Evolutionary conservation across 2,329 filamentous ascomycete species (phyloP), one percentile per base, ranked within the genome.

Genomic region (Hypoxylon sp.): DNA sequence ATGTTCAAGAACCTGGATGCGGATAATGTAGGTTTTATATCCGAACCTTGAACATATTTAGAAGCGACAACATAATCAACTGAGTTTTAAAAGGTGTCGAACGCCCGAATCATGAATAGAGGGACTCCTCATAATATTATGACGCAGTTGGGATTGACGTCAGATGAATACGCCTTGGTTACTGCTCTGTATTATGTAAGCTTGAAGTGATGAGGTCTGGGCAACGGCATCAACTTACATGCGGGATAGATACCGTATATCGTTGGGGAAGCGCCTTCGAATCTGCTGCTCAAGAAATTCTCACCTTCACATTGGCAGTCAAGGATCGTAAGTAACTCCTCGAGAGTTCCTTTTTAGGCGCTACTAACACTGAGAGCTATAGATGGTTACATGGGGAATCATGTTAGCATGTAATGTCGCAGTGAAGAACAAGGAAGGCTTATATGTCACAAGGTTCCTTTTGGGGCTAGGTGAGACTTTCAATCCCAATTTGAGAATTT

Each of bases 81-180:
- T 32, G 28, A 1, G 11, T 41, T 3, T 2, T 6, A 3, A 9
- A 55, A 77, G 75, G 70, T 82, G 13, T 79, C 80, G 1, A 83
- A 82, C 59, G 81, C 80, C 6, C 75, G 81, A 9, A 82, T 82
- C 36, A 83, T 83, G 81, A 80, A 83, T 55, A 75, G 70, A 43
- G 81, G 80, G 5, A 82, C 80, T 4, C 58, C 74, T 4, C 69
- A 71, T 0, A 83, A 83, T 60, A 83, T 83, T 53, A 75, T 83
- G 76, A 80, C 74, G 4, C 76, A 83, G 68, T 74, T 83, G 2
- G 65, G 70, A 1, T 75, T 83, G 71, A 80, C 79, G 1, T 79
- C 79, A 0, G 78, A 83, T 63, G 72, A 81, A 66, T 83, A 81
- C 70, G 80, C 79, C 28, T 61, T 82, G 9, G 73, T 83, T 17